Base-by-base conservation (phyloP, 306 rosid genomes). In the Dryas drummondii region DNA sequence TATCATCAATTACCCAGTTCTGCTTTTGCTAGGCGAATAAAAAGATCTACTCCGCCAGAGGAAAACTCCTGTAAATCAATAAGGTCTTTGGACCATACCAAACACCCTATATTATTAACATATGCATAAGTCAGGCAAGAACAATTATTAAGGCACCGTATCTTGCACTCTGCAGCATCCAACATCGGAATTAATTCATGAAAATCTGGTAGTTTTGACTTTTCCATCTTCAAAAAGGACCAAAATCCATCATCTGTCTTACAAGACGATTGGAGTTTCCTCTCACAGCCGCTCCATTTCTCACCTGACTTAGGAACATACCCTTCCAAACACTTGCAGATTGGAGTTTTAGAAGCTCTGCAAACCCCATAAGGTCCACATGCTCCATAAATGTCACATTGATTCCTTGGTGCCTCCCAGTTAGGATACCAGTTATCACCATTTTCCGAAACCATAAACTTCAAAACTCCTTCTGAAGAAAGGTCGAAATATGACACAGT, bases 1-100 rank as follows among this genome's bases (percentile, higher is more conserved):
- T 12, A 16, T 3, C 15, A 54, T 5, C 26, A 68, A 45, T 51
- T 61, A 86, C 93, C 82, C 13, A 81, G 63, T 74, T 89, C 86
- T 22, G 87, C 76, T 15, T 40, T 50, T 14, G 88, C 48, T 27
- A 73, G 64, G 42, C 82, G 79, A 53, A 67, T 9, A 41, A 51
- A 60, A 66, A 82, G 58, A 0, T 63, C 70, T 16, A 0, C 47
- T 58, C 80, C 73, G 1, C 53, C 77, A 55, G 40, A 7, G 2
- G 75, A 2, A 37, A 58, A 45, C 13, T 17, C 69, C 40, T 48
- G 44, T 48, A 68, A 44, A 62, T 82, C 86, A 68, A 76, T 46
- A 12, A 78, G 61, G 6, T 48, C 66, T 6, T 74, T 50, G 60
- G 66, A 82, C 79, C 2, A 49, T n/a, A n/a, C n/a, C n/a, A n/a